Evolutionary conservation across 139 green algal genomes (phyloP), one percentile per base, ranked within the genome.

Genomic region (Zygnema circumcarinatum): DNA sequence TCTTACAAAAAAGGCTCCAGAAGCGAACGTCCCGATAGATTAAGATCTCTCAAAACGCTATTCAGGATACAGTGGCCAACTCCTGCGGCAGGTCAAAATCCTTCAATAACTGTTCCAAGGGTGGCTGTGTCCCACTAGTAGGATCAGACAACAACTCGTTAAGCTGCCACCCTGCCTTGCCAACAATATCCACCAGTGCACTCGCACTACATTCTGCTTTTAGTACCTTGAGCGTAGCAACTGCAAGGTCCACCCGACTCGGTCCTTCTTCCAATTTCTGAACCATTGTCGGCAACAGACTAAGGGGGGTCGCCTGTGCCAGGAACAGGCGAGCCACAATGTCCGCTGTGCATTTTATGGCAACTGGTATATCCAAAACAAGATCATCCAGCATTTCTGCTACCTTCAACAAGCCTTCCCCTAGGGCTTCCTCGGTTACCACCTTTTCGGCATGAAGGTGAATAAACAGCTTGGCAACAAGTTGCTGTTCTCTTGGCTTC

Each of bases 401-500:
- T 7, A 78, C 69, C 38, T 25, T 11, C 69, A 47, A 41, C 16
- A 78, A 78, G 36, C 69, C 69, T 11, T 41, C 69, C 69, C 11
- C 47, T 81, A 84, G 3, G 76, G 53, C 40, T 25, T 3, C 56
- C 3, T 81, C 68, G 16, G 76, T n/a, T 52, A 84, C 33, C 40
- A 84, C 76, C 33, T 38, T 38, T 16, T 81, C 16, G 7, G 33
- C 7, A 52, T 84, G 39, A 25, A 84, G 11, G 76, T 84, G 76
- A 25, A 81, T 21, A 20, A 87, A 21, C 69, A 87, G 39, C 80
- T 87, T 87, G 3, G 32, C 38, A 2, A 87, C 7, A 36, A 87
- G 67, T 73, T 87, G 62, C 38, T 40, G 32, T 33, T 87, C 80
- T 33, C 47, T 38, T 20, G 16, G 36, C 47, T 87, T 87, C 38